Evolutionary conservation across 768 basidiomycete species (phyloP).

Genomic region (Lactarius sanguifluus): DNA sequence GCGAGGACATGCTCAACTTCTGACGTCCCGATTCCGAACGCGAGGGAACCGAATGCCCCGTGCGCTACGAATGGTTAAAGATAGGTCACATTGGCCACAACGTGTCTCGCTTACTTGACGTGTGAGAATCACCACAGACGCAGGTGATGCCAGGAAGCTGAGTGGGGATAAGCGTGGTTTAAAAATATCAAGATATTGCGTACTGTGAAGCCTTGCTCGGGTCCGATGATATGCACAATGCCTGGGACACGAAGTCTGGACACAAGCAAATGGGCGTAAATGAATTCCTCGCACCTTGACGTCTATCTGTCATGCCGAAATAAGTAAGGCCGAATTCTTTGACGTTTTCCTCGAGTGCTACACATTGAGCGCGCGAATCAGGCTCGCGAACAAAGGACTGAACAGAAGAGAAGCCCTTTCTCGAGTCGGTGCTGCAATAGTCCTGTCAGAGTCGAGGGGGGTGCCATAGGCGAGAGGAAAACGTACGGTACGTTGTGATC

Average conservation of each 20-base stretch:
- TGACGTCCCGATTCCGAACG: constrained; percentile 67
- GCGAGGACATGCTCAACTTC: constrained; percentile 71
- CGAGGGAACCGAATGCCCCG: constrained; percentile 66
- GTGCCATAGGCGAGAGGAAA: not conserved
- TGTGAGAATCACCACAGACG: constrained; percentile 68
- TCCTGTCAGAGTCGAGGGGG: constrained; percentile 13
- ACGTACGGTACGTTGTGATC: constrained; percentile 57
- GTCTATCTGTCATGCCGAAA: constrained; percentile 64
- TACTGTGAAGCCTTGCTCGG: constrained; percentile 64
- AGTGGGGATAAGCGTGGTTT: not conserved
- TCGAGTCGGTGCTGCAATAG: constrained; percentile 44
- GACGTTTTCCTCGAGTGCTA: constrained; percentile 62
- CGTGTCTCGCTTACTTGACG: constrained; percentile 46
- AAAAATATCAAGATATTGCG: constrained; percentile 16
- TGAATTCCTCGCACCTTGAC: constrained; percentile 48
- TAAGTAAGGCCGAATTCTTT: constrained; percentile 65
- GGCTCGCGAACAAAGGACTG: constrained; percentile 54
- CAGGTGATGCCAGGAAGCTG: constrained; percentile 48
- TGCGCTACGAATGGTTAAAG: constrained; percentile 42
- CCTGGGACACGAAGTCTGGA: constrained; percentile 33
- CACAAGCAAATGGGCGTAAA: constrained; percentile 7
- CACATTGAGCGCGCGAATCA: constrained; percentile 57
- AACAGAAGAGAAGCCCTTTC: constrained; percentile 52
- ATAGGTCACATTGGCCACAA: not conserved
- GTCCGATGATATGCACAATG: constrained; percentile 63